Percentiles rank a stretch among this genome's conserved stretches.
phyloP scores from a whole-genome alignment of 1,139 yeast genomes.

The Nakaseomyces kungkrabaensis region DNA sequence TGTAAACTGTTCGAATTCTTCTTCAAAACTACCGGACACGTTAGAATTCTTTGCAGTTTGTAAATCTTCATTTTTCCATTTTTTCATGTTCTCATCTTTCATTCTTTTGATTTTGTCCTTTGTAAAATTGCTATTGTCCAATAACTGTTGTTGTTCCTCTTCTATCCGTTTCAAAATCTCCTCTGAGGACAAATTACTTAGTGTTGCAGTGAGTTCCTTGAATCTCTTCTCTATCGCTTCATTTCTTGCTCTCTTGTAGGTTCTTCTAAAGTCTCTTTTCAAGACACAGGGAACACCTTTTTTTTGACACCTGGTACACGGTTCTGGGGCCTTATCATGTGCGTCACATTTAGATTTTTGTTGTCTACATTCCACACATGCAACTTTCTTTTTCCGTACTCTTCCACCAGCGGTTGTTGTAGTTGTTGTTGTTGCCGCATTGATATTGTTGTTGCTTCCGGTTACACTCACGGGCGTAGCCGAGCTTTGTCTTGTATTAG shows the following conservation, averaged over 20 bases:
- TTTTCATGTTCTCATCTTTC: slow-evolving; percentile 1
- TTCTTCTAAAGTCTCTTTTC: slow-evolving; percentile 74
- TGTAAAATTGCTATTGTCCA: slow-evolving; percentile 26
- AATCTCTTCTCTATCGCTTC: slow-evolving; percentile 79
- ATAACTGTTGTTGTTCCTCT: slow-evolving; percentile 19
- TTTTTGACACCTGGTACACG: slow-evolving; percentile 74
- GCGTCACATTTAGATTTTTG: slow-evolving; percentile 91
- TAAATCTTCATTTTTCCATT: slow-evolving; percentile 1
- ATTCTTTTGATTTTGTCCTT: slow-evolving; percentile 23
- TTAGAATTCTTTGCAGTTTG: background rate
- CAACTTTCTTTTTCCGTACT: slow-evolving; percentile 41
- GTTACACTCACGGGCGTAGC: background rate
- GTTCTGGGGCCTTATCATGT: slow-evolving; percentile 60
- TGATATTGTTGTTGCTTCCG: background rate
- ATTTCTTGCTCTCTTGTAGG: slow-evolving; percentile 76
- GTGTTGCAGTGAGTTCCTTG: slow-evolving; percentile 49
- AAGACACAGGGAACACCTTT: slow-evolving; percentile 61
- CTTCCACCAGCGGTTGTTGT: background rate
- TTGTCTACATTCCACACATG: slow-evolving; percentile 93
- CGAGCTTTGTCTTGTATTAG: background rate
- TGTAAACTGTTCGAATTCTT: background rate
- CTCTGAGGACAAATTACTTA: slow-evolving; percentile 44
- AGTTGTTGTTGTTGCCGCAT: background rate
- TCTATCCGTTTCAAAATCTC: slow-evolving; percentile 32
- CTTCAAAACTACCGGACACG: background rate